Conservation (phyloP, 1,284 basidiomycete genomes). For the Heterobasidion occidentale region DNA sequence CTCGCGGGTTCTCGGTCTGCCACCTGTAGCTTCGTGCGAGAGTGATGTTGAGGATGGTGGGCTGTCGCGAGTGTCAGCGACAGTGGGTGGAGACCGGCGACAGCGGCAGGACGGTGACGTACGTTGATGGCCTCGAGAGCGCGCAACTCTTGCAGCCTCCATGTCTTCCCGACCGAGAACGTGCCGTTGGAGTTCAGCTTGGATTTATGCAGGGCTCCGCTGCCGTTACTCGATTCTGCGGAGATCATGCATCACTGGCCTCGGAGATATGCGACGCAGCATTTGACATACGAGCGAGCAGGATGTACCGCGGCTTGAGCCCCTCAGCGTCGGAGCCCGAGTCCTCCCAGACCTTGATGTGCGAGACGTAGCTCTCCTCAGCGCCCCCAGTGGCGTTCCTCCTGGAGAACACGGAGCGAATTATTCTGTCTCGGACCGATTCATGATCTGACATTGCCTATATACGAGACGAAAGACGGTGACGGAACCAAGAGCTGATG, state of each 20-base stretch:
- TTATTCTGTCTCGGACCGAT: slow-evolving; percentile 57
- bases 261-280: slow-evolving; percentile 1
- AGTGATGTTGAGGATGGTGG: slow-evolving; percentile 64
- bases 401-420: slow-evolving; percentile 76
- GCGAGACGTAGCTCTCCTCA: slow-evolving; percentile 76
- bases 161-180: slow-evolving; percentile 97
- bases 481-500: neutral
- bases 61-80: slow-evolving; percentile 10
- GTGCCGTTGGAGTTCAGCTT: slow-evolving; percentile 93
- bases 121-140: slow-evolving; percentile 74
- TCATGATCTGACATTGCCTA: slow-evolving; percentile 47
- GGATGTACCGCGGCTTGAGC: slow-evolving; percentile 78
- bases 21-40: slow-evolving; percentile 83
- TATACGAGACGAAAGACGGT: neutral
- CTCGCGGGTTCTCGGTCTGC: slow-evolving; percentile 69
- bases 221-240: slow-evolving; percentile 56
- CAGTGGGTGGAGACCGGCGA: neutral
- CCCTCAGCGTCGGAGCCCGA: slow-evolving; percentile 54
- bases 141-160: slow-evolving; percentile 80
- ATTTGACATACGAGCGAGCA: slow-evolving; percentile 71
- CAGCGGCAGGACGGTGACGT: slow-evolving; percentile 21
- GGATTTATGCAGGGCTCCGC: slow-evolving; percentile 87
- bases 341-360: slow-evolving; percentile 89
- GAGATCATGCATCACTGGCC: slow-evolving; percentile 10
- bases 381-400: slow-evolving; percentile 52